Evolutionary conservation across 768 basidiomycete species (phyloP), one percentile per base, ranked within the genome.

Genomic region (Amanita jacksonii): DNA sequence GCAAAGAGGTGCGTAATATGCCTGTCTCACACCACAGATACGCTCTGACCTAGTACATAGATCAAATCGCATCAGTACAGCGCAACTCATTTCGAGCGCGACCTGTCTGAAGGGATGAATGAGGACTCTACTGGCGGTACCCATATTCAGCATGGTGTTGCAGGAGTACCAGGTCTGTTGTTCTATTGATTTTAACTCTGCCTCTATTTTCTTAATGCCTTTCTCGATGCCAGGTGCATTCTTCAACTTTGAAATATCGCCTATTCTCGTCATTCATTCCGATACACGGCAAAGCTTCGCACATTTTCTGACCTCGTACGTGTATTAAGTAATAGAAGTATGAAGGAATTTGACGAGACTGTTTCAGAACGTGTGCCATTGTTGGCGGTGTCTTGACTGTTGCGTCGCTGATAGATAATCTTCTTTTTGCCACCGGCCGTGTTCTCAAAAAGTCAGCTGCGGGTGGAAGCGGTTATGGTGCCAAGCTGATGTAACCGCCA

Each of bases 371-470:
- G 19, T 96, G 92, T 58, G 96, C 96, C 2, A 97, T 99, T 55
- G 83, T 99, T 22, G 96, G 96, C 52, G 96, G 96, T 53, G 93
- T 98, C 3, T 66, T 99, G 48, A 99, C 96, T 4, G 83, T 99
- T 15, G 93, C 92, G 13, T 84, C 86, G 1, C 65, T 99, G 10
- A 52, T 97, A 41, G 96, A 98, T 61, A 77, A 85, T 48, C 66
- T 87, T 40, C 73, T 96, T 46, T 97, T 94, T 59, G 85, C 83
- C 12, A 84, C 91, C 24, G 73, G 77, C 41, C 77, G 79, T 49
- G 74, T 72, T 36, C 58, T 97, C 49, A 88, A 86, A 63, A 85
- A 81, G 64, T 67, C 66, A 45, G 52, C 56, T 36, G 50, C 53
- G 24, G 53, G 60, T 10, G 61, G 57, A 44, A 62, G 64, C 41